Evolutionary conservation across 306 rosid genomes (phyloP).

Genomic region (Cicer yamashitae): DNA sequence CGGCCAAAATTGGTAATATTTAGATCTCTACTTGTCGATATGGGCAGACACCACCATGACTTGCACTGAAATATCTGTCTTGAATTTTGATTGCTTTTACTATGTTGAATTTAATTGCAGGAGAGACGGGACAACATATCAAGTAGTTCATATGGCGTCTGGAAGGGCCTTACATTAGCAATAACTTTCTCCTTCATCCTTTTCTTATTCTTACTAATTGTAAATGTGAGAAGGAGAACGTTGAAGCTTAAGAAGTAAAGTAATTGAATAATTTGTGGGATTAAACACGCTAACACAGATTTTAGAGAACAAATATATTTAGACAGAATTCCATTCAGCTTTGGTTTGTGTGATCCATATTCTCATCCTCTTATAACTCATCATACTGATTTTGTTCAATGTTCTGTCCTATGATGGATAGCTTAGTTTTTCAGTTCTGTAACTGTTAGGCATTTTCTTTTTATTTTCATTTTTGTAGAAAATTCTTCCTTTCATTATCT

Average conservation of each 20-base stretch:
- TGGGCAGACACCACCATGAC: not conserved
- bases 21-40: conserved; percentile 15
- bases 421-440: conserved; percentile 1
- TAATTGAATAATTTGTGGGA: conserved; percentile 29
- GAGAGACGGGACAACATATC: conserved; percentile 57
- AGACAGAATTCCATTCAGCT: conserved; percentile 4
- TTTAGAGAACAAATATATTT: conserved; percentile 27
- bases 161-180: conserved; percentile 57
- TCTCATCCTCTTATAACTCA: not conserved
- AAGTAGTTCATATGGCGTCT: conserved; percentile 44
- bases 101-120: conserved; percentile 55
- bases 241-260: conserved; percentile 69
- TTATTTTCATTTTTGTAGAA: not conserved
- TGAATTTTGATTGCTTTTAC: conserved; percentile 38
- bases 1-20: not conserved
- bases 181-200: conserved; percentile 50
- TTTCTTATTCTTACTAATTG: conserved; percentile 54
- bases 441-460: not conserved
- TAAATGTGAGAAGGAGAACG: conserved; percentile 73
- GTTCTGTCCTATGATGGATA: conserved; percentile 26
- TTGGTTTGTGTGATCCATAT: conserved; percentile 22
- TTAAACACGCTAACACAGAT: conserved; percentile 22
- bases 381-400: conserved; percentile 18
- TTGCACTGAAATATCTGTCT: not conserved
- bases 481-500: not conserved